phyloP scores from a whole-genome alignment of 192 early-diverging fungal genomes.

The Coemansia sp. region DNA sequence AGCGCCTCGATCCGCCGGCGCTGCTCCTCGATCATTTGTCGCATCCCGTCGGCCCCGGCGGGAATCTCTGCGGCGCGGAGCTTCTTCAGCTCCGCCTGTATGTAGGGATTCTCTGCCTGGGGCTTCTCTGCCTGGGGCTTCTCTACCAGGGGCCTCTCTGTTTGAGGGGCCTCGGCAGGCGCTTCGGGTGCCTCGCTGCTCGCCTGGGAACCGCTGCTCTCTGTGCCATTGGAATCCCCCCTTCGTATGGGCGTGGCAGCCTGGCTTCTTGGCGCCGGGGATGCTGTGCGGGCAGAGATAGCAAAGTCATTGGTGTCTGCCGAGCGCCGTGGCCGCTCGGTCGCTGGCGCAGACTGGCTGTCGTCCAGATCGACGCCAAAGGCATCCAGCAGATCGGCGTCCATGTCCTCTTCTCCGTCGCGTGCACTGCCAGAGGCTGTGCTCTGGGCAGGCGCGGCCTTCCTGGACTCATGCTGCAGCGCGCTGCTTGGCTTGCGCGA shows the following conservation, averaged over 20 bases:
- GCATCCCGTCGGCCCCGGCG: slow-evolving; percentile 21
- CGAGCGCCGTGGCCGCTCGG: no score
- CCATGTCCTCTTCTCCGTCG: slow-evolving; percentile 30
- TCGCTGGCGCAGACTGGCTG: slow-evolving; percentile 1
- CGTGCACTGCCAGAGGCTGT: no score
- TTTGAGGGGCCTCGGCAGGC: background rate
- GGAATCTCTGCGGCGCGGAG: slow-evolving; percentile 25
- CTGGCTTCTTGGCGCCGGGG: background rate
- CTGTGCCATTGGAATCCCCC: no score
- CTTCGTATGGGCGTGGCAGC: no score
- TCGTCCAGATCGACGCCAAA: slow-evolving; percentile 51
- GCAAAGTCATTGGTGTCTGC: background rate
- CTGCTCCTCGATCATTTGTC: slow-evolving; percentile 35
- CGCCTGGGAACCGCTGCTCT: no score
- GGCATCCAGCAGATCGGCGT: slow-evolving; percentile 38
- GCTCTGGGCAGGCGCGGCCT: no score
- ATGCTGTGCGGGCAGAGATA: background rate
- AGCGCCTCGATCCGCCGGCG: slow-evolving; percentile 29
- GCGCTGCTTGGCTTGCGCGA: background rate
- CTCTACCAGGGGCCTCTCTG: no score
- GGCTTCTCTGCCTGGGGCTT: background rate
- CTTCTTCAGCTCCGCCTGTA: slow-evolving; percentile 32
- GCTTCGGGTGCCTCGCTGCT: background rate
- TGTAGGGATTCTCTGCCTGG: slow-evolving; percentile 27
- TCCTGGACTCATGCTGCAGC: no score